Evolutionary conservation across 345 rosid species (phyloP).

Genomic region (Citropsis articulata): DNA sequence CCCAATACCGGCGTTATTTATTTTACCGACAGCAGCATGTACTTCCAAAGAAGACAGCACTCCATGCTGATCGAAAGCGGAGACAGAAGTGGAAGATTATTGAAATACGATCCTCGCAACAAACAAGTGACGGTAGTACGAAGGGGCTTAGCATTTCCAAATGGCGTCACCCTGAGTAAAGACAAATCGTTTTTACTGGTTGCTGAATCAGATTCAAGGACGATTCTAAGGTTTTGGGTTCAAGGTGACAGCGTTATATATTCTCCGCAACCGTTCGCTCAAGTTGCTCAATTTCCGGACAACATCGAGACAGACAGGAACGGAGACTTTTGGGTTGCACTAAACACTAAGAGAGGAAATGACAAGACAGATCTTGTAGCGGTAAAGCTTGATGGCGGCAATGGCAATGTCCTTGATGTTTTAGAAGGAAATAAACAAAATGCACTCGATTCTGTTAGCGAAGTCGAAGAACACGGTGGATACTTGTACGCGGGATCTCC

Average conservation of each 20-base stretch:
- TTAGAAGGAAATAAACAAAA: conserved; percentile 28
- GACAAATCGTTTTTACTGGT: conserved; percentile 37
- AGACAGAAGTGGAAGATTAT: conserved; percentile 44
- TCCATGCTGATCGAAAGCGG: conserved; percentile 8
- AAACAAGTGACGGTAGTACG: conserved; percentile 28
- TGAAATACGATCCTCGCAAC: conserved; percentile 38
- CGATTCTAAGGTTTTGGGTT: conserved; percentile 3
- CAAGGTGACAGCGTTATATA: not conserved
- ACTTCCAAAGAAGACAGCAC: conserved; percentile 39
- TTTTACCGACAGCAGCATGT: conserved; percentile 51
- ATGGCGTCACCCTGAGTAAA: conserved; percentile 47
- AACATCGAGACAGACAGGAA: conserved; percentile 35
- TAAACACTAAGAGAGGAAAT: conserved; percentile 36
- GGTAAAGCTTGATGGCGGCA: conserved; percentile 16
- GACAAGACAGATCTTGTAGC: conserved; percentile 31
- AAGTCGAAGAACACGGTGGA: conserved; percentile 33
- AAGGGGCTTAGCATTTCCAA: conserved; percentile 35
- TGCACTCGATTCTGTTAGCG: conserved; percentile 37
- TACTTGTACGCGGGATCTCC: conserved; percentile 41
- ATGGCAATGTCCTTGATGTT: conserved; percentile 26
- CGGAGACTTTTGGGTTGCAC: conserved; percentile 68
- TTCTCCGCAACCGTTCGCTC: conserved; percentile 14
- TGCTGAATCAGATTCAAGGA: conserved; percentile 27
- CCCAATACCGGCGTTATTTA: conserved; percentile 35
- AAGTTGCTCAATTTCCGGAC: conserved; percentile 34